Evolutionary conservation across 306 rosid species (phyloP).

Genomic region (Vigna hirtella): DNA sequence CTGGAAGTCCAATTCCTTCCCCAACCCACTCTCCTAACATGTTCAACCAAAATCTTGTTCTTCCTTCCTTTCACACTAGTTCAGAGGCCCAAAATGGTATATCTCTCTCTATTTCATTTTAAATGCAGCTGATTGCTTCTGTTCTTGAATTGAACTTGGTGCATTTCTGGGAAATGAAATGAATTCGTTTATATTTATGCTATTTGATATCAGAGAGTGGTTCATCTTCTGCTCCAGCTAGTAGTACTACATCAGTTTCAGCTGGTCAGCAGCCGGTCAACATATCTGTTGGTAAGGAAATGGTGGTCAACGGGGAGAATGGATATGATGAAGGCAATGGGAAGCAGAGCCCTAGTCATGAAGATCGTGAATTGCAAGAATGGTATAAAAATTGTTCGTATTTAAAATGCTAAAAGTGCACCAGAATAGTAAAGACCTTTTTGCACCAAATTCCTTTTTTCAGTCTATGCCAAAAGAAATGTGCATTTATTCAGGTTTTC

Average conservation of each 20-base stretch:
- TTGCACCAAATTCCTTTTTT: slow-evolving; percentile 46
- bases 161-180: slow-evolving; percentile 10
- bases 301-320: slow-evolving; percentile 46
- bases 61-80: slow-evolving; percentile 57
- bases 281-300: slow-evolving; percentile 52
- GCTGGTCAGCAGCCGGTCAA: slow-evolving; percentile 47
- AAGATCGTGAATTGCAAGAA: slow-evolving; percentile 68
- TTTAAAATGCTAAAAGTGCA: slow-evolving; percentile 41
- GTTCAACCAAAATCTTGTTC: slow-evolving; percentile 58
- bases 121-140: not conserved
- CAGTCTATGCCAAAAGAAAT: slow-evolving; percentile 43
- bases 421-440: slow-evolving; percentile 46
- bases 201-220: slow-evolving; percentile 60
- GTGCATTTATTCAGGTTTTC: slow-evolving; percentile 45
- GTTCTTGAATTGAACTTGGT: not conserved
- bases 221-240: slow-evolving; percentile 45
- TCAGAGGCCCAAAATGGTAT: slow-evolving; percentile 66
- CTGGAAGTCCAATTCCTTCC: slow-evolving; percentile 78
- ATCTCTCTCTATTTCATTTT: slow-evolving; percentile 1
- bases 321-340: slow-evolving; percentile 50
- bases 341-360: slow-evolving; percentile 61
- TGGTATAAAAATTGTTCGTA: slow-evolving; percentile 56
- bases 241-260: slow-evolving; percentile 39
- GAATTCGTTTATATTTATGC: slow-evolving; percentile 30
- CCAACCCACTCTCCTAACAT: slow-evolving; percentile 71